Conservation (phyloP, 192 early-diverging fungal genomes). For the Funneliformis geosporum region DNA sequence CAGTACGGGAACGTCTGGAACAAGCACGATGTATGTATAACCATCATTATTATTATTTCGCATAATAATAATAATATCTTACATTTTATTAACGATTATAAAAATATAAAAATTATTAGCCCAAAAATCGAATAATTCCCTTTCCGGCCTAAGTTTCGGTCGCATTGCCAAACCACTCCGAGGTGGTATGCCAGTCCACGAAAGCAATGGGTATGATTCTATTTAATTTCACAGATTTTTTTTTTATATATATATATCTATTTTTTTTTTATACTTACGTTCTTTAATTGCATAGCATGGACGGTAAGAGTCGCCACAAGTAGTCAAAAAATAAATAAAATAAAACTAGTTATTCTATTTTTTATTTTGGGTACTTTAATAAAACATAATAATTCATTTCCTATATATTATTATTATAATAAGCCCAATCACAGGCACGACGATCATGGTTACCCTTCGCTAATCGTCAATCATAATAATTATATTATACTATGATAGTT, state of each 20-base stretch:
- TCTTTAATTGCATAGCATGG: neutral
- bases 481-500: neutral
- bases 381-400: neutral
- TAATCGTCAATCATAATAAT: neutral
- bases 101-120: conserved; percentile 27
- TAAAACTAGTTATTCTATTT: neutral
- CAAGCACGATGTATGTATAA: conserved; percentile 69
- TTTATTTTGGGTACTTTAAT: no score
- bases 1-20: conserved; percentile 77
- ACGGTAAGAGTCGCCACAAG: no score
- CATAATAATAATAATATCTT: neutral
- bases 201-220: conserved; percentile 18
- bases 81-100: neutral
- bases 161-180: conserved; percentile 91
- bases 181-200: conserved; percentile 57
- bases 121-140: conserved; percentile 43
- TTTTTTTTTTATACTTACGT: neutral
- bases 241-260: neutral
- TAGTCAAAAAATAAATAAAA: no score
- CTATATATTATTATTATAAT: neutral
- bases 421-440: neutral
- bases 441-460: no score
- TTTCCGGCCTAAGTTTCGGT: conserved; percentile 57
- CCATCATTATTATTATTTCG: neutral
- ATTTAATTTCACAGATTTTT: neutral